Base-by-base conservation (phyloP, 768 basidiomycete genomes). In the Suillus variegatus region DNA sequence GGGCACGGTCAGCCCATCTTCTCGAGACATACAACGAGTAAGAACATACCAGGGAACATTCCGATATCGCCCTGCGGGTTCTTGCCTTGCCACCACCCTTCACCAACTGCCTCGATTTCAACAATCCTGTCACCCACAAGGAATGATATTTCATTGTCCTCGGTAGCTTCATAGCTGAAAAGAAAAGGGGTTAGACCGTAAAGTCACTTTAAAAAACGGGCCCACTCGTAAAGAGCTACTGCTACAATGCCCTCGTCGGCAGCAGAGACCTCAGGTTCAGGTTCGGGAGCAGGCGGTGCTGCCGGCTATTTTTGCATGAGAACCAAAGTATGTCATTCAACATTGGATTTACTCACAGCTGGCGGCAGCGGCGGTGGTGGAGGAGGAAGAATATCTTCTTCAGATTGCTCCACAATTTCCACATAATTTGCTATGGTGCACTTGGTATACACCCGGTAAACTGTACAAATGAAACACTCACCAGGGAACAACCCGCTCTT, bases 91-190 rank as follows among this genome's bases (percentile, higher is more conserved):
- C 93, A 95, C 94, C 93, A 95, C 69, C 93, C 93, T n/a, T 94
- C 93, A 10, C 87, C 89, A 7, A 86, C 88, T 62, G 89, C 87
- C 71, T 94, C 92, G 62, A 97, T 92, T 63, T 90, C 82, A 20
- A 81, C 82, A 73, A 97, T 92, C 64, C 81, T 78, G 43, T 95
- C 95, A 35, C 93, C 93, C 75, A 94, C 95, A 38, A 75, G 80
- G 85, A 98, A 94, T 4, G 88, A 84, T 36, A 97, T 78, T 73
- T 97, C 95, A 72, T 98, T 97, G 69, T 95, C 94, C 73, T 97
- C 95, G 0, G 87, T 87, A 0, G 95, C 93, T 12, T 94, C 93
- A 71, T 96, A 97, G 68, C 93, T 95, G 58, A 8, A 62, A 1
- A 60, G 28, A 44, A 25, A n/a, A 40, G 2, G 7, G 14, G 13